Conservation (phyloP, 1,284 basidiomycete genomes). For the Volvariella surrecta region DNA sequence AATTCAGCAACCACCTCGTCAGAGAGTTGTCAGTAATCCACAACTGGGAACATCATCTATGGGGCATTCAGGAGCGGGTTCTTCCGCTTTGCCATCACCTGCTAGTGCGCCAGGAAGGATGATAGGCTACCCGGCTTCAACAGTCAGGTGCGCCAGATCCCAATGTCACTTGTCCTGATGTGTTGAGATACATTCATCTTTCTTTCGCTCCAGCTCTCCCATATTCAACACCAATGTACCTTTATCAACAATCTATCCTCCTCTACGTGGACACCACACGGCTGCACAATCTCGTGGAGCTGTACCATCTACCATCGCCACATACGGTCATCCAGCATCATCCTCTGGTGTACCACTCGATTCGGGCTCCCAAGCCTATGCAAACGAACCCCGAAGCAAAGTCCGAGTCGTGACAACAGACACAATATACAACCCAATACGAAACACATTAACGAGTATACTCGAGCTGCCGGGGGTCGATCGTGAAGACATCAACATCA, state of each 20-base stretch:
- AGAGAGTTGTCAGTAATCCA: neutral
- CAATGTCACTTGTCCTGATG: neutral
- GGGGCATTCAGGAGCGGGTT: neutral
- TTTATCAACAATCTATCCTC: neutral
- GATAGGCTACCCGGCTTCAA: neutral
- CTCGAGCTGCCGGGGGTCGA: slow-evolving; percentile 59
- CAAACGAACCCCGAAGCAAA: slow-evolving; percentile 9
- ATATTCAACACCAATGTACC: neutral
- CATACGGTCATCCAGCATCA: slow-evolving; percentile 5
- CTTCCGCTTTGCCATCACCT: neutral
- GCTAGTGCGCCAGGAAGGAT: neutral
- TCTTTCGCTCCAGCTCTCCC: neutral
- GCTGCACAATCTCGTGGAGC: neutral
- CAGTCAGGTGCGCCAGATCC: neutral
- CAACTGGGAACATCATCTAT: neutral
- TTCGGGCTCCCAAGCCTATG: neutral
- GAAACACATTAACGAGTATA: slow-evolving; percentile 40
- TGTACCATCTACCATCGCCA: slow-evolving; percentile 5
- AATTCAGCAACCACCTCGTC: slow-evolving; percentile 1
- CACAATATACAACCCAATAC: slow-evolving; percentile 35
- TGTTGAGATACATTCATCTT: neutral
- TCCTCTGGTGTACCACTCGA: slow-evolving; percentile 8
- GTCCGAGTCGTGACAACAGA: slow-evolving; percentile 35
- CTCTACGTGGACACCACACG: slow-evolving; percentile 1
- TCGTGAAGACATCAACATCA: slow-evolving; percentile 41